A percentile compares a stretch with the other conserved stretches of the same genome.
Conservation (phyloP, 1,139 yeast species). For the Arxiozyma slooffiae region DNA sequence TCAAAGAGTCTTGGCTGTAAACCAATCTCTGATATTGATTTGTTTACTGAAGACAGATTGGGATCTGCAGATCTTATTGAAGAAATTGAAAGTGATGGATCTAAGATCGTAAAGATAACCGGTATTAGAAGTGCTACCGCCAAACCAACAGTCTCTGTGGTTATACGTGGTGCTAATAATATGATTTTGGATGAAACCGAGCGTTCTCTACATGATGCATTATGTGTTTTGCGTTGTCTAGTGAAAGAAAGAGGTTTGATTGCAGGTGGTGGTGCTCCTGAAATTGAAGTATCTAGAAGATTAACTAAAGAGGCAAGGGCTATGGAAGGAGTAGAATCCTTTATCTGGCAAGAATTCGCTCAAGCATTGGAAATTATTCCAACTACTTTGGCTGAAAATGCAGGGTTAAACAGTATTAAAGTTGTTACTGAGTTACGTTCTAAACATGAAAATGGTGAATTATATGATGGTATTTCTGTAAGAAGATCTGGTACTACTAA, state of each 20-base stretch:
- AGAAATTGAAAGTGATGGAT: conserved; percentile 85
- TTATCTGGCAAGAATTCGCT: conserved; percentile 93
- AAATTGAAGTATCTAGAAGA: conserved; percentile 81
- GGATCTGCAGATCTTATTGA: conserved; percentile 90
- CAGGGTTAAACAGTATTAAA: conserved; percentile 89
- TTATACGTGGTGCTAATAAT: conserved; percentile 90
- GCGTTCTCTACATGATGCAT: conserved; percentile 92
- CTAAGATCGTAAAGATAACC: conserved; percentile 83
- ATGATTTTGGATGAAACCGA: conserved; percentile 91
- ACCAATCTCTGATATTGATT: conserved; percentile 91
- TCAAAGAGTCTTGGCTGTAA: conserved; percentile 87
- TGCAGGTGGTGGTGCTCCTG: conserved; percentile 99
- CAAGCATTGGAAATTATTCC: conserved; percentile 94
- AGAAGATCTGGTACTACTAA: conserved; percentile 90
- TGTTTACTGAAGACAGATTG: conserved; percentile 83
- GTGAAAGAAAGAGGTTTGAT: conserved; percentile 90
- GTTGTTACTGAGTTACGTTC: conserved; percentile 92
- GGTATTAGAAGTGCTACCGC: conserved; percentile 52
- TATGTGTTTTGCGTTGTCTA: conserved; percentile 90
- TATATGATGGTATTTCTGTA: conserved; percentile 90
- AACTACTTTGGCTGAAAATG: conserved; percentile 94
- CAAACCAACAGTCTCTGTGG: conserved; percentile 76
- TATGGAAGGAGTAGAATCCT: conserved; percentile 83
- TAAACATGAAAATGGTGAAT: conserved; percentile 84
- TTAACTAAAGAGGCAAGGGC: conserved; percentile 68